Evolutionary conservation across 208 protist species (phyloP), one percentile per base, ranked within the genome.

Genomic region (Porcisia deanei): DNA sequence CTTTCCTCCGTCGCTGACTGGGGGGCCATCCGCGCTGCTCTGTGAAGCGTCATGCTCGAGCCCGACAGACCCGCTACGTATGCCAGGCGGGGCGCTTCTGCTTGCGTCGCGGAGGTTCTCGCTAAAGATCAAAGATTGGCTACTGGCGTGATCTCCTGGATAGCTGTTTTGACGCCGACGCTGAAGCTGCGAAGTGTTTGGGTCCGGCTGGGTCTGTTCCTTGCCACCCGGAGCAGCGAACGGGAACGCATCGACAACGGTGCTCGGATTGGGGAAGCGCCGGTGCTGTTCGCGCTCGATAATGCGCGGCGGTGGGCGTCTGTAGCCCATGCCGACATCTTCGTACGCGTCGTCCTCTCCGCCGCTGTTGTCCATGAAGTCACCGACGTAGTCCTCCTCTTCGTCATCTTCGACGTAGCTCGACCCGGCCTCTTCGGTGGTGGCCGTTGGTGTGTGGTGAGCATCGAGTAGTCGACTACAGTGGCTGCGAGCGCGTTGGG

Each of bases 261-360:
- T 71, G 61, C 54, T 77, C 58, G 60, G 39, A 52, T 67, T 61
- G 30, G 49, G 78, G 22, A 73, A 54, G 30, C 92, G 87, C 8
- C 88, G 83, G 73, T 95, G 89, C 83, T 95, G 92, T 79, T 94
- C 91, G 25, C 88, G 90, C 79, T 97, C 92, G 58, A 97, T 95
- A 54, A 97, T 95, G 63, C 89, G 90, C 61, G 92, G 92, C 25
- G 88, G 87, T 22, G 73, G 86, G 47, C 77, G 74, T 10, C 65
- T 72, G 45, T 53, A 74, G 18, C 67, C 75, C 3, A 47, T n/a
- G 60, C 25, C 68, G 60, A 71, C 64, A 53, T 79, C 64, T 22
- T 68, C 70, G 65, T 88, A 81, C 30, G 58, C 41, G n/a, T 76
- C 61, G 22, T 74, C 55, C 20, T 76, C 60, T 22, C 72, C 45